These are phyloP conservation scores for Syzygium oleosum DNA, from an alignment of 345 rosid species.

Conservation along the genomic window DNA sequence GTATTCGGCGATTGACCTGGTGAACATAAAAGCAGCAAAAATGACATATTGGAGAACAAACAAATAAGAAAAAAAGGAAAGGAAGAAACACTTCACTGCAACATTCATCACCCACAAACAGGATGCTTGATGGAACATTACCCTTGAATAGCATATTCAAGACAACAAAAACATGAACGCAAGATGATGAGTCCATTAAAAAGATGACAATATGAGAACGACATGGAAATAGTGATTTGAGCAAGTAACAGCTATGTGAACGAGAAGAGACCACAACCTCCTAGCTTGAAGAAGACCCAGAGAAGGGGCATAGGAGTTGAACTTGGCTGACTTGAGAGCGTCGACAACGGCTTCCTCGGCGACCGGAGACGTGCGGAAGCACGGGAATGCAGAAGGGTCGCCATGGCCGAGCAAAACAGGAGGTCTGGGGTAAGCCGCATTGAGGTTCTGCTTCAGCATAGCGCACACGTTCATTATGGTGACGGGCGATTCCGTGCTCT, in stretches of 20 bases:
- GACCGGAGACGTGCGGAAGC: constrained; percentile 20
- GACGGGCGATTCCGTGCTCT: background rate
- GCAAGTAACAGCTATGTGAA: background rate
- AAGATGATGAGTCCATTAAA: background rate
- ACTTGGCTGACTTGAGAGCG: constrained; percentile 29
- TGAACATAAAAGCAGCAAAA: background rate
- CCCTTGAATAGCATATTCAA: background rate
- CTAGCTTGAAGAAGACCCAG: constrained; percentile 29
- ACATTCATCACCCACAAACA: background rate
- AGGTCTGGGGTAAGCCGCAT: constrained; percentile 17
- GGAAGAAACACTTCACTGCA: background rate
- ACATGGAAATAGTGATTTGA: background rate
- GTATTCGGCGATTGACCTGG: constrained; percentile 27
- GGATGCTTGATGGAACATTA: background rate
- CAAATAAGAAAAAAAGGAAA: background rate
- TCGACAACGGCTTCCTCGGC: constrained; percentile 44
- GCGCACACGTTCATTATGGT: constrained; percentile 10
- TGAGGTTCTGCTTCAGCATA: constrained; percentile 8
- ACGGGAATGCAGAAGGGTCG: constrained; percentile 39
- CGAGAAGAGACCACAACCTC: background rate
- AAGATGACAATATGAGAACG: background rate
- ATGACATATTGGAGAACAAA: background rate
- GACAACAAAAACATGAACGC: background rate
- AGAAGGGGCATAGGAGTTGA: constrained; percentile 29
- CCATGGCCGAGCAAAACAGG: constrained; percentile 38